Conservation (phyloP, 208 protist species). For the Trypanosoma rangeli region DNA sequence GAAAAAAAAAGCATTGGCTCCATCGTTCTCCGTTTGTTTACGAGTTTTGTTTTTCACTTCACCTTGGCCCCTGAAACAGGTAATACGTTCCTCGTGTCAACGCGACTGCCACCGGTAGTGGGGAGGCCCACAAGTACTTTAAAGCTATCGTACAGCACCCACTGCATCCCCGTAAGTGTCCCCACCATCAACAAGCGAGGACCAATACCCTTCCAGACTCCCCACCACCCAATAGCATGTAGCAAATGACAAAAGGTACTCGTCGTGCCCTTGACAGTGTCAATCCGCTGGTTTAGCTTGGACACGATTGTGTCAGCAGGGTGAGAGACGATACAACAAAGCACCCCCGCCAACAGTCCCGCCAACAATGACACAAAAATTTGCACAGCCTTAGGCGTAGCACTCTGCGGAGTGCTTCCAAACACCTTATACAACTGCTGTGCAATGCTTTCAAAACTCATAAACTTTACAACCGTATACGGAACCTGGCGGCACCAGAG, state of each 20-base stretch:
- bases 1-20: too few species aligned
- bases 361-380: conserved; percentile 58
- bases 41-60: too few species aligned
- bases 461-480: conserved; percentile 95
- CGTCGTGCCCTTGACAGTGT: background rate
- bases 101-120: conserved; percentile 34
- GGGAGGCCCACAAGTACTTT: conserved; percentile 72
- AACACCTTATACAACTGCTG: conserved; percentile 28
- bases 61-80: background rate
- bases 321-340: conserved; percentile 93
- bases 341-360: conserved; percentile 90
- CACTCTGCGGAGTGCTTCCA: conserved; percentile 7
- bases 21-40: too few species aligned
- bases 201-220: conserved; percentile 80
- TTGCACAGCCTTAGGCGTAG: conserved; percentile 22
- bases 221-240: conserved; percentile 40
- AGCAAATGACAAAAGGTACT: conserved; percentile 25
- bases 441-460: conserved; percentile 68
- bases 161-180: conserved; percentile 94
- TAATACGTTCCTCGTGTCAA: background rate
- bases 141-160: conserved; percentile 92
- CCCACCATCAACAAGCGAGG: conserved; percentile 94
- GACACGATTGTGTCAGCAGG: conserved; percentile 96
- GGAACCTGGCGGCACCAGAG: conserved; percentile 94
- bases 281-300: conserved; percentile 64